Evolutionary conservation across 345 rosid genomes (phyloP), one percentile per base, ranked within the genome.

Genomic region (Isatis tinctoria): DNA sequence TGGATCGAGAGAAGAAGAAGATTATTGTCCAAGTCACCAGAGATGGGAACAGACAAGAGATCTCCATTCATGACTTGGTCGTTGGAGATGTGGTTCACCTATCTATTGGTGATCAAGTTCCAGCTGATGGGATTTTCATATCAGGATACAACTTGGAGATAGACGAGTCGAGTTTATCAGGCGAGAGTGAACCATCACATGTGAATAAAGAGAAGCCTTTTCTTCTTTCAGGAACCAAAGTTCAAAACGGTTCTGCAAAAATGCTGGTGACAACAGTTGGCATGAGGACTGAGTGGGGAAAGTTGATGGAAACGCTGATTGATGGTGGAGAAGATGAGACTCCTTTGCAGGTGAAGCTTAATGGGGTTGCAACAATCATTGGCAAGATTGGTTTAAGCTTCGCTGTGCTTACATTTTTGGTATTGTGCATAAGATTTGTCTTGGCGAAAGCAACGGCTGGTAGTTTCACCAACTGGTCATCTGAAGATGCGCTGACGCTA

Each of bases 21-120:
- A 87, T 88, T 27, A 75, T 33, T 65, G 80, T 91, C 36, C 90
- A 83, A 59, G 96, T 86, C 65, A 93, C 88, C 4, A 88, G 97
- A 75, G 92, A 91, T 68, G 90, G 93, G 43, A 39, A 44, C n/a
- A 85, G 87, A 81, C 85, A 79, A 73, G 84, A 89, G 60, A 76
- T 93, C 49, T 83, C 84, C 28, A 87, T 93, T 32, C 87, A 86
- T 77, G 97, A 91, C 83, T 79, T 93, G 86, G 92, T 91, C 41
- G 87, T 89, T 27, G 97, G 98, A 49, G 98, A 93, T 78, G 60
- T 91, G 53, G 97, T 93, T 72, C 96, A 93, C 69, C 70, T 91
- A 49, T 80, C 80, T 49, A 84, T 84, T 54, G 98, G 98, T 5
- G 92, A 93, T 81, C 80, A 78, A 79, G 94, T 90, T 82, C 90